These are phyloP conservation scores for Aspergillus kassunensis DNA, from an alignment of 495 filamentous ascomycete genomes.

Conservation along the genomic window DNA sequence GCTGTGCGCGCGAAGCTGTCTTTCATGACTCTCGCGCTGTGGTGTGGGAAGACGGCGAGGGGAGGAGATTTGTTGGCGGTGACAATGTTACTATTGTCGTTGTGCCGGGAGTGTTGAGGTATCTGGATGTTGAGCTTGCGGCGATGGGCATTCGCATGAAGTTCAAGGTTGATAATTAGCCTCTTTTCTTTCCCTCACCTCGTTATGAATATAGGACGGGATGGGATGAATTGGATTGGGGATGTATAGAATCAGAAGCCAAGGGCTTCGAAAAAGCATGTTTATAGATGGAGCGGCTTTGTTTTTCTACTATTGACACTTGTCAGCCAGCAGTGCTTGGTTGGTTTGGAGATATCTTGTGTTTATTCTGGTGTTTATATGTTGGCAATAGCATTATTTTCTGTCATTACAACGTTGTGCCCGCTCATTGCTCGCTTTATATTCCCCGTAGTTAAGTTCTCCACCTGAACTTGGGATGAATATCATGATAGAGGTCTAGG, in stretches of 20 bases:
- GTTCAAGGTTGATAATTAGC: conserved; percentile 66
- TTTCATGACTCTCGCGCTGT: conserved; percentile 61
- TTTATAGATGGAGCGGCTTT: conserved; percentile 12
- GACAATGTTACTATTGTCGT: conserved; percentile 86
- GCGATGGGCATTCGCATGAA: conserved; percentile 90
- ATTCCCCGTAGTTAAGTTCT: too few species aligned
- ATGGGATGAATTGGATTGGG: background rate
- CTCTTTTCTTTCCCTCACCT: background rate
- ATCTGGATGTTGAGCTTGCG: conserved; percentile 89
- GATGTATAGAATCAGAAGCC: background rate
- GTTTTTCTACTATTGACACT: too few species aligned
- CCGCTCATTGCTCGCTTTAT: too few species aligned
- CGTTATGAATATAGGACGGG: background rate
- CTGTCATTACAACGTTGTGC: conserved; percentile 26
- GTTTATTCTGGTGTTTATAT: conserved; percentile 4
- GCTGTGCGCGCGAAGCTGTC: conserved; percentile 69
- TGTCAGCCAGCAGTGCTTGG: conserved; percentile 15
- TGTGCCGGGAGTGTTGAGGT: conserved; percentile 87
- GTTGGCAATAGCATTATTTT: conserved; percentile 14
- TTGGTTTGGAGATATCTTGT: conserved; percentile 13
- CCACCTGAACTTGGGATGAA: background rate
- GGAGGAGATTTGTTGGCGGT: conserved; percentile 76
- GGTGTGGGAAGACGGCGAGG: conserved; percentile 89
- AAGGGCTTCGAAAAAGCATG: conserved; percentile 5
- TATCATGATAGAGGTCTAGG: background rate